Evolutionary conservation across 106 monocot species (phyloP).

Genomic region (Acorus calamus): DNA sequence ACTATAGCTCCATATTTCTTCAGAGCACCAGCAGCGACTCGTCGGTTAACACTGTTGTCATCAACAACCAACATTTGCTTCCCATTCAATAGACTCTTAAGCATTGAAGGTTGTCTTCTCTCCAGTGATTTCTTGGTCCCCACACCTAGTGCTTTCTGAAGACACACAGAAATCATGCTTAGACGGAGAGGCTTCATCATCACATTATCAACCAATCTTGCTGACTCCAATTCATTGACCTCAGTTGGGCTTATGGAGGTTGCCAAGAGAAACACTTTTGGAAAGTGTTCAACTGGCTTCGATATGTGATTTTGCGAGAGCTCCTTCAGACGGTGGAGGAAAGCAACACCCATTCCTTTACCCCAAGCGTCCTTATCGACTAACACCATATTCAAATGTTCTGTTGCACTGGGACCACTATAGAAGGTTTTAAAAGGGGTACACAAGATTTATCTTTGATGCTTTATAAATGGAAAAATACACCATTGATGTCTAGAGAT

Average conservation of each 20-base stretch:
- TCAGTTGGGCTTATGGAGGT: slow-evolving; percentile 38
- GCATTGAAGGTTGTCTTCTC: slow-evolving; percentile 21
- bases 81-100: slow-evolving; percentile 44
- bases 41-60: slow-evolving; percentile 70
- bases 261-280: slow-evolving; percentile 64
- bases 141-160: slow-evolving; percentile 45
- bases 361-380: slow-evolving; percentile 72
- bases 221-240: slow-evolving; percentile 29
- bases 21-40: slow-evolving; percentile 66
- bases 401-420: slow-evolving; percentile 17
- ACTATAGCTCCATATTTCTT: slow-evolving; percentile 71
- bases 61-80: slow-evolving; percentile 77
- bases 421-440: background rate
- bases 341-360: slow-evolving; percentile 28
- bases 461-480: no score
- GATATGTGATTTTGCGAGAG: slow-evolving; percentile 22
- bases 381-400: slow-evolving; percentile 45
- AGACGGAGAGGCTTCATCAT: slow-evolving; percentile 61
- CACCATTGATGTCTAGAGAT: no score
- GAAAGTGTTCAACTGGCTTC: slow-evolving; percentile 18
- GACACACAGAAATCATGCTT: slow-evolving; percentile 56
- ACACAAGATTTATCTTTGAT: no score
- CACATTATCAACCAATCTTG: slow-evolving; percentile 46
- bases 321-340: slow-evolving; percentile 28
- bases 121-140: slow-evolving; percentile 20